These are phyloP conservation scores for Zanthoxylum bungeanum DNA, from an alignment of 345 rosid species.

Conservation along the genomic window DNA sequence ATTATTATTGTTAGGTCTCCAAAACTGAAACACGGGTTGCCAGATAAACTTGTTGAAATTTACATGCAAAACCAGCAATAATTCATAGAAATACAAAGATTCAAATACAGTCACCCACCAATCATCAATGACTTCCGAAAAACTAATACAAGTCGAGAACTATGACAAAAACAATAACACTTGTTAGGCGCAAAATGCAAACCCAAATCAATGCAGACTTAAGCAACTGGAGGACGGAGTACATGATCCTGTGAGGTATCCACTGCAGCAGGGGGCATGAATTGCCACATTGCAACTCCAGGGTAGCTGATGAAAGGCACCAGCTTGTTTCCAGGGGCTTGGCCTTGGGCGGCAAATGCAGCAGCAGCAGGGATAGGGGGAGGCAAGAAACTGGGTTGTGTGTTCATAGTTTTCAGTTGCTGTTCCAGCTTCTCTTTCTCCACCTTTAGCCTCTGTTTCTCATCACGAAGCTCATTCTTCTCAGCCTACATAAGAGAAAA, in stretches of 20 bases:
- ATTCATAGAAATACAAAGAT: conserved; percentile 18
- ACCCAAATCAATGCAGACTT: conserved; percentile 30
- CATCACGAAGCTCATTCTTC: conserved; percentile 81
- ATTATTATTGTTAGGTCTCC: too few relatives aligned
- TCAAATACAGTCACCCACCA: conserved; percentile 30
- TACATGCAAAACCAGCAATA: conserved; percentile 43
- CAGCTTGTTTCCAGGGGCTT: conserved; percentile 85
- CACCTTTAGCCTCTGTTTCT: conserved; percentile 59
- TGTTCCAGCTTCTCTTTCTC: conserved; percentile 73
- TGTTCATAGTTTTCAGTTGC: conserved; percentile 56
- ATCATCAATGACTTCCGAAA: conserved; percentile 38
- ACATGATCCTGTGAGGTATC: conserved; percentile 98
- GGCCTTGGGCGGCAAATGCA: conserved; percentile 73
- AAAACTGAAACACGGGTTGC: conserved; percentile 5
- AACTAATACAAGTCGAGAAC: conserved; percentile 34
- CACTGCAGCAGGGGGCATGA: conserved; percentile 93
- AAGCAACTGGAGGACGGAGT: conserved; percentile 91
- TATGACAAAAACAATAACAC: conserved; percentile 37
- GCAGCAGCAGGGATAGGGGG: conserved; percentile 55
- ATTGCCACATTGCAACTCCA: conserved; percentile 98
- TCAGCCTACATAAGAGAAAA: conserved; percentile 47
- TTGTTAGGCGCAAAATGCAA: conserved; percentile 40
- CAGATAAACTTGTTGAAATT: conserved; percentile 45
- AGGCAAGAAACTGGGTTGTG: conserved; percentile 67
- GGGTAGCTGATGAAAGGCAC: conserved; percentile 90